These are phyloP conservation scores for Spiraea crenata DNA, from an alignment of 331 rosid species.

Conservation along the genomic window DNA sequence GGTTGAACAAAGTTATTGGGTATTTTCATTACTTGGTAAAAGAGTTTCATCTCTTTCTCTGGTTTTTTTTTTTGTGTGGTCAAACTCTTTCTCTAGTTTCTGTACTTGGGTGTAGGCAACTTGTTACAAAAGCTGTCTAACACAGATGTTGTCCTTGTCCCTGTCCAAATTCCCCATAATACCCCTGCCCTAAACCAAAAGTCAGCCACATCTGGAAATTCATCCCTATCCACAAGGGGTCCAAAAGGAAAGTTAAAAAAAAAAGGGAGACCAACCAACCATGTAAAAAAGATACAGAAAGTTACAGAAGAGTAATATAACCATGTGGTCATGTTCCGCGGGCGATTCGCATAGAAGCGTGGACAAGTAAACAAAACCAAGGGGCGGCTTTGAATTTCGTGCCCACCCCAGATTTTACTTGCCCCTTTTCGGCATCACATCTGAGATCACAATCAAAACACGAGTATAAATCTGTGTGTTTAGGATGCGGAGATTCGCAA, in stretches of 20 bases:
- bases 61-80: no score
- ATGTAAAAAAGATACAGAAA: background rate
- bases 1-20: no score
- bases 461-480: no score
- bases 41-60: background rate
- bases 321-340: background rate
- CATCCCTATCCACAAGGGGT: background rate
- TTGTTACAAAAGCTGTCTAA: no score
- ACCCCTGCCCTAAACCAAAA: background rate
- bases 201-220: background rate
- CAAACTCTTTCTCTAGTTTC: no score
- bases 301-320: no score
- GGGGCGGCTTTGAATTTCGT: no score
- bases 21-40: background rate
- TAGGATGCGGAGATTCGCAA: constrained; percentile 59
- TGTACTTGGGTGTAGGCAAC: no score
- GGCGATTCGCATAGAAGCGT: background rate
- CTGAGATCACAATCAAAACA: no score
- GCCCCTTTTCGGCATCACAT: background rate
- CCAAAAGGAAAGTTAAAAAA: background rate
- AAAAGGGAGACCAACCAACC: no score
- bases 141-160: no score
- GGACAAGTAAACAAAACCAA: background rate
- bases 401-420: background rate
- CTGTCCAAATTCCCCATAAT: background rate